Evolutionary conservation across 2,329 filamentous ascomycete species (phyloP).

Genomic region (Proliferodiscus dingleyae): DNA sequence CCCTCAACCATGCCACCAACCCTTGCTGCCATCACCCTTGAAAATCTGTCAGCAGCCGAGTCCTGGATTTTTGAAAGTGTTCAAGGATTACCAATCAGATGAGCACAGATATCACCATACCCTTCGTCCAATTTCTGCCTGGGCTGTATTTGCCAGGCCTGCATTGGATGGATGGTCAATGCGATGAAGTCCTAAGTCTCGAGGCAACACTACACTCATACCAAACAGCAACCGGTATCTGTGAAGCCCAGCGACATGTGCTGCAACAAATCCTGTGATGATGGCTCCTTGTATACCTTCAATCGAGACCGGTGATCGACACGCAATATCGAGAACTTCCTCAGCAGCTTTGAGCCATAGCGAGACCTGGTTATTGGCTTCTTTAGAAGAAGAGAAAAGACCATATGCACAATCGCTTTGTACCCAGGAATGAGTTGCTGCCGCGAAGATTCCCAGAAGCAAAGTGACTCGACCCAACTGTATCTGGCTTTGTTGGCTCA

Average conservation of each 20-base stretch:
- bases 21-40: conserved; percentile 19
- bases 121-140: conserved; percentile 33
- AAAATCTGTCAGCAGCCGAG: conserved; percentile 14
- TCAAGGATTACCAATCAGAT: conserved; percentile 31
- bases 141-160: conserved; percentile 13
- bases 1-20: conserved; percentile 30
- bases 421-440: conserved; percentile 9
- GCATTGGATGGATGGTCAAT: conserved; percentile 15
- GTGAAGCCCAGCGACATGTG: conserved; percentile 32
- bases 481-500: conserved; percentile 8
- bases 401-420: conserved; percentile 5
- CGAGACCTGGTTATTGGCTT: conserved; percentile 27
- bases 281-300: conserved; percentile 34
- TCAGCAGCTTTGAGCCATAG: conserved; percentile 31
- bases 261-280: conserved; percentile 31
- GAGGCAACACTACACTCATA: conserved; percentile 27
- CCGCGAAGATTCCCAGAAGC: conserved; percentile 10
- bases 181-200: conserved; percentile 15
- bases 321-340: conserved; percentile 32
- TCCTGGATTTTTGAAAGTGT: too few species aligned
- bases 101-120: conserved; percentile 36
- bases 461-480: conserved; percentile 6
- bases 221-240: conserved; percentile 30
- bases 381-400: conserved; percentile 12
- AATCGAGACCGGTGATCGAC: conserved; percentile 23